A percentile compares a stretch with the other conserved stretches of the same genome.
phyloP scores from a whole-genome alignment of 2,329 filamentous ascomycete genomes.

The Rutstroemia sydowiana region DNA sequence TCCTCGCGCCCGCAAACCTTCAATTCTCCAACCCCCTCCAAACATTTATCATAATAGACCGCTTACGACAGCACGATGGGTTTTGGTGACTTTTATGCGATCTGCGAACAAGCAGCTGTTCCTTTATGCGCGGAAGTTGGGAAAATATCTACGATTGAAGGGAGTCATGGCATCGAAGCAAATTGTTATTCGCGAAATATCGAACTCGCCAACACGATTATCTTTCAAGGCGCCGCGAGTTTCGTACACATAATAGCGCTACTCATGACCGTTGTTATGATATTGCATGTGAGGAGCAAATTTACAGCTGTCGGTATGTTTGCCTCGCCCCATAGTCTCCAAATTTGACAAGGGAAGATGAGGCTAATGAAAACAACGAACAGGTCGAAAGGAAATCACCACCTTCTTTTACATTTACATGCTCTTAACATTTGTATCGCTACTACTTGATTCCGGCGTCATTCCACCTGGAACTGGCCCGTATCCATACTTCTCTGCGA shows the following conservation, averaged over 20 bases:
- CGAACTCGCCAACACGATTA: conserved; percentile 95
- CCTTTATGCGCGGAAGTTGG: conserved; percentile 85
- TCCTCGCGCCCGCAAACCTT: conserved; percentile 6
- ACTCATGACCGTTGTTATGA: conserved; percentile 93
- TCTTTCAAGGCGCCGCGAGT: conserved; percentile 86
- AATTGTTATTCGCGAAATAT: conserved; percentile 92
- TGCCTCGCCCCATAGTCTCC: too few species aligned
- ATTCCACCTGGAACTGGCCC: conserved; percentile 72
- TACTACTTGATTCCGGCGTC: conserved; percentile 88
- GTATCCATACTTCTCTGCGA: conserved; percentile 86
- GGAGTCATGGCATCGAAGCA: conserved; percentile 72
- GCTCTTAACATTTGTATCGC: conserved; percentile 77
- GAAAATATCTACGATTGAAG: conserved; percentile 58
- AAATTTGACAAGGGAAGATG: not conserved
- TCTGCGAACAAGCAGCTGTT: conserved; percentile 79
- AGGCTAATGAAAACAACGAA: conserved; percentile 11
- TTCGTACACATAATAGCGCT: conserved; percentile 89
- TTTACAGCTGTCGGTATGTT: conserved; percentile 90
- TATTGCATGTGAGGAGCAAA: conserved; percentile 91
- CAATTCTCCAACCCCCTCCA: conserved; percentile 14
- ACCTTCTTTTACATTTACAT: conserved; percentile 98
- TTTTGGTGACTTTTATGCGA: conserved; percentile 82
- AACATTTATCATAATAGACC: conserved; percentile 11
- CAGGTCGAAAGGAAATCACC: conserved; percentile 61
- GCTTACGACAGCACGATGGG: conserved; percentile 46